A percentile compares a stretch with the other conserved stretches of the same genome.
phyloP scores from a whole-genome alignment of 805 yeast genomes.

The Cyberlindnera xylosilytica region DNA sequence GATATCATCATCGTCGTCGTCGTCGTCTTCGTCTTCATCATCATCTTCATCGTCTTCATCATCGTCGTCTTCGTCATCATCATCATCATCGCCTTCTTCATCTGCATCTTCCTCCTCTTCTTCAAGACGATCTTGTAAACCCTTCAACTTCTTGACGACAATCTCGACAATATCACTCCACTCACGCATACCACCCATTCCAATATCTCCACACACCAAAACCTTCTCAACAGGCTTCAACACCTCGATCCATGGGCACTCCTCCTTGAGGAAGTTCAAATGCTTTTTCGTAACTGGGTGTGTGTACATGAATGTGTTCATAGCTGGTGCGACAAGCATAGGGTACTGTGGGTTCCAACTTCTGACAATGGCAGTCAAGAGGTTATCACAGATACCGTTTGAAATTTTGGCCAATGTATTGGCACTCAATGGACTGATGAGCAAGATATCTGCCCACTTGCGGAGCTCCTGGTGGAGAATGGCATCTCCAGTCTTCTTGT shows the following conservation, averaged over 20 bases:
- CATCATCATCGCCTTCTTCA: conserved; percentile 38
- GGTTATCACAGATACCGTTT: conserved; percentile 74
- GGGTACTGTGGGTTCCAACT: conserved; percentile 80
- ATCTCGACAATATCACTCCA: conserved; percentile 79
- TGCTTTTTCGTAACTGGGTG: conserved; percentile 78
- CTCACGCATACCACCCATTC: conserved; percentile 92
- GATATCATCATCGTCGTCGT: conserved; percentile 37
- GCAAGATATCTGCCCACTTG: conserved; percentile 80
- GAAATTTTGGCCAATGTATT: conserved; percentile 74
- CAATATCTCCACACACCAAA: conserved; percentile 77
- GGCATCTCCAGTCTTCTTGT: conserved; percentile 61
- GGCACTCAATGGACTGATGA: conserved; percentile 77
- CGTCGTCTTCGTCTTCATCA: conserved; percentile 39
- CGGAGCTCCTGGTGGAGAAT: conserved; percentile 75
- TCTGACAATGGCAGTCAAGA: conserved; percentile 68
- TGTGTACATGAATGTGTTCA: conserved; percentile 83
- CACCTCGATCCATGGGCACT: conserved; percentile 71
- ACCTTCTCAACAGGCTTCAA: conserved; percentile 81
- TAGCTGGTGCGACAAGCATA: conserved; percentile 74
- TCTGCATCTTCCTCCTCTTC: conserved; percentile 42
- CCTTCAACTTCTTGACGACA: conserved; percentile 32
- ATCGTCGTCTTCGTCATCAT: conserved; percentile 38
- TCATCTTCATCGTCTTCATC: conserved; percentile 39
- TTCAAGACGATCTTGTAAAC: conserved; percentile 30
- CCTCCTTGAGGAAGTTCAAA: conserved; percentile 56